A percentile compares a stretch with the other conserved stretches of the same genome.
These are phyloP conservation scores for Canavalia gladiata DNA, from an alignment of 306 rosid genomes.

Conservation along the genomic window DNA sequence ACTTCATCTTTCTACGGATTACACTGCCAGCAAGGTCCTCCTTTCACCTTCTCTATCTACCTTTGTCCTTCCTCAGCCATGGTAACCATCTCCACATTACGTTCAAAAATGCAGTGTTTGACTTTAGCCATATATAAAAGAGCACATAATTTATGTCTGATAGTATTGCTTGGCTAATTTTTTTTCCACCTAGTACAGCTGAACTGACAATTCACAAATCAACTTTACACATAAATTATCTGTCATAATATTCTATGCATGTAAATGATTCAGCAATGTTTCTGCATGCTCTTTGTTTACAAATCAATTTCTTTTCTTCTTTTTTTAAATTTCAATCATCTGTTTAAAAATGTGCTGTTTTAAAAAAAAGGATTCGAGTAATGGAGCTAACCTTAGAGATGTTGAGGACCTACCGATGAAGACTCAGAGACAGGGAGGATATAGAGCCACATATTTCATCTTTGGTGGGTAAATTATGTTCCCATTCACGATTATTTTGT, in stretches of 20 bases:
- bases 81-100: constrained; percentile 44
- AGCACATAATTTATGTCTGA: not conserved
- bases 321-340: not conserved
- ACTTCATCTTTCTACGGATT: not conserved
- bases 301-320: not conserved
- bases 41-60: not conserved
- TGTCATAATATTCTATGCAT: not conserved
- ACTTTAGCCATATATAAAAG: constrained; percentile 14
- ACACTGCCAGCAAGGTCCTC: not conserved
- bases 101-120: constrained; percentile 10
- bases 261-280: not conserved
- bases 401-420: constrained; percentile 38
- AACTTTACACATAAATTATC: not conserved
- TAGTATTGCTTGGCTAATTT: constrained; percentile 15
- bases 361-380: constrained; percentile 41
- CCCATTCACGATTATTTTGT: not conserved
- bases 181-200: not conserved
- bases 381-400: constrained; percentile 41
- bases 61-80: constrained; percentile 33
- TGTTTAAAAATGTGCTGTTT: constrained; percentile 13
- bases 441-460: constrained; percentile 54
- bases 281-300: not conserved
- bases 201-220: not conserved
- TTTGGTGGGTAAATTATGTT: constrained; percentile 47
- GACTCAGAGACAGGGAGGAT: constrained; percentile 54